Evolutionary conservation across 2,329 filamentous ascomycete genomes (phyloP).

Genomic region (Fusarium pininemorale): DNA sequence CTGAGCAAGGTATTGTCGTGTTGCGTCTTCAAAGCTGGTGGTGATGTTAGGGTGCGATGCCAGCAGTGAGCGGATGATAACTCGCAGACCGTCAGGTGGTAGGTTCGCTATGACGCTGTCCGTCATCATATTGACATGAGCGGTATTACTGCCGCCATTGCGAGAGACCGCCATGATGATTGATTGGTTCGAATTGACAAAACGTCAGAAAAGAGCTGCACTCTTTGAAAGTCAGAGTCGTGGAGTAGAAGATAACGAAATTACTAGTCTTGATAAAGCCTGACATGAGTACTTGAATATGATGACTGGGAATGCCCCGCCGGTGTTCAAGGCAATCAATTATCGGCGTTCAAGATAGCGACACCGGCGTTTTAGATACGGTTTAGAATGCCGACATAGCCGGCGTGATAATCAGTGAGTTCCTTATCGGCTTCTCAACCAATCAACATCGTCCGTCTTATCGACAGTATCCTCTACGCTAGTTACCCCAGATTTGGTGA

Average conservation of each 20-base stretch:
- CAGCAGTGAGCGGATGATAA: not conserved
- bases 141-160: not conserved
- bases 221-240: rapidly evolving
- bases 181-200: rapidly evolving
- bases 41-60: not conserved
- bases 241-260: not conserved
- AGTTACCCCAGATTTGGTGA: not conserved
- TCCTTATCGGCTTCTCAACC: not conserved
- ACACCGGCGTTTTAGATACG: not conserved
- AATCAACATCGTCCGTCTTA: rapidly evolving
- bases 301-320: not conserved
- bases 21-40: not conserved
- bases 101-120: not conserved
- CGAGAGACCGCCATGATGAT: not conserved
- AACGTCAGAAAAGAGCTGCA: rapidly evolving
- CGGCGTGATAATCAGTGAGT: rapidly evolving
- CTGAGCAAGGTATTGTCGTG: not conserved
- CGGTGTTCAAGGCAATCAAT: not conserved
- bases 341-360: not conserved
- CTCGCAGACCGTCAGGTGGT: not conserved
- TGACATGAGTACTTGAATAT: not conserved
- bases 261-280: not conserved
- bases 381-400: not conserved
- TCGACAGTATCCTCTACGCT: not conserved
- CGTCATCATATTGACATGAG: conserved; percentile 3